Percentiles rank a stretch among this genome's conserved stretches.
These are phyloP conservation scores for Anaeromyces robustus DNA, from an alignment of 192 early-diverging fungal species.

Conservation along the genomic window DNA sequence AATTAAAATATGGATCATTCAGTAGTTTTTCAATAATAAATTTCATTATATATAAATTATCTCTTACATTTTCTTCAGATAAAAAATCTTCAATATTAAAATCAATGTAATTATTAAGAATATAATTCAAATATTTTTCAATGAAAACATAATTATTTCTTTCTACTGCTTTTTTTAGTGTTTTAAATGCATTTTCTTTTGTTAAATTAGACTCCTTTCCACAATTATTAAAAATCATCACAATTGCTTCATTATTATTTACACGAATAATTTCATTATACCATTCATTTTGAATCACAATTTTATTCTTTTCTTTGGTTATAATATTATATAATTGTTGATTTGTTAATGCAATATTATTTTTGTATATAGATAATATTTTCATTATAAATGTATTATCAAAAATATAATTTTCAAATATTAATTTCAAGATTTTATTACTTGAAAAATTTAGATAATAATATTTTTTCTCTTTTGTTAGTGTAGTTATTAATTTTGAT, in stretches of 20 bases:
- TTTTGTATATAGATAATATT: background rate
- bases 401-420: background rate
- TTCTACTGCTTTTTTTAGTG: too few species aligned
- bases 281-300: too few species aligned
- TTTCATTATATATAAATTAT: background rate
- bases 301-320: too few species aligned
- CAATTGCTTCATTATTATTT: too few species aligned
- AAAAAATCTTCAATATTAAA: background rate
- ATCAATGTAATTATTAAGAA: background rate
- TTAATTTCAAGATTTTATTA: background rate
- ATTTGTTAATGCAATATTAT: background rate
- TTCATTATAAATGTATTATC: background rate
- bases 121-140: too few species aligned
- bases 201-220: too few species aligned
- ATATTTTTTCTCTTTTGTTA: background rate
- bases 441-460: background rate
- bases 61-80: background rate
- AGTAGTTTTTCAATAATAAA: background rate
- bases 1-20: background rate
- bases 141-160: too few species aligned
- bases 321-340: background rate
- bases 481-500: background rate
- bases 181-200: too few species aligned
- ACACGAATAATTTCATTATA: too few species aligned
- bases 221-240: too few species aligned